phyloP scores from a whole-genome alignment of 106 monocot genomes.

The Alisma plantagoaquatica region DNA sequence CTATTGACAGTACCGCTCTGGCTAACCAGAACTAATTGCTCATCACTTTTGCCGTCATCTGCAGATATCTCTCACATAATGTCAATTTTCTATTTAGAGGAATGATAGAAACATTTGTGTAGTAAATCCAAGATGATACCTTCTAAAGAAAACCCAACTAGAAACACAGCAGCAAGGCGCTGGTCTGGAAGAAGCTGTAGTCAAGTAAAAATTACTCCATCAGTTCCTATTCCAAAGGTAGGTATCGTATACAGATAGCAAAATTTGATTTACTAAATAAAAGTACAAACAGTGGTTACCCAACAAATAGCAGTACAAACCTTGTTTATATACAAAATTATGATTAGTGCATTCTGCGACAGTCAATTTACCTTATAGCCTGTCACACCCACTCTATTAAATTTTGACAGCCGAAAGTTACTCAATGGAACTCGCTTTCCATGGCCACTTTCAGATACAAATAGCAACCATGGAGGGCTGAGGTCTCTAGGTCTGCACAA shows the following conservation, averaged over 20 bases:
- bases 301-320: too few relatives aligned
- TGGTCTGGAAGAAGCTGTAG: slow-evolving; percentile 56
- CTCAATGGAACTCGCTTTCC: slow-evolving; percentile 88
- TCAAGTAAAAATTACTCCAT: background rate
- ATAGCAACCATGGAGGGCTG: slow-evolving; percentile 86
- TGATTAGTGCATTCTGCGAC: too few relatives aligned
- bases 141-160: slow-evolving; percentile 74
- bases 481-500: slow-evolving; percentile 42
- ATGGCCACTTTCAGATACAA: slow-evolving; percentile 81
- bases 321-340: too few relatives aligned
- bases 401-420: slow-evolving; percentile 57
- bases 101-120: slow-evolving; percentile 28
- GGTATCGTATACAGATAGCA: too few relatives aligned
- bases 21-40: slow-evolving; percentile 88
- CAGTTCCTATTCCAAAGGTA: too few relatives aligned
- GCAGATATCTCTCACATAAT: too few relatives aligned
- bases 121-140: slow-evolving; percentile 22
- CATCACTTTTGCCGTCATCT: slow-evolving; percentile 95
- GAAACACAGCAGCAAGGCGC: slow-evolving; percentile 84
- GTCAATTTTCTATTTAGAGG: too few relatives aligned
- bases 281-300: too few relatives aligned
- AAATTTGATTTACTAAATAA: too few relatives aligned
- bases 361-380: slow-evolving; percentile 78
- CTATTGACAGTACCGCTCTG: slow-evolving; percentile 94
- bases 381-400: slow-evolving; percentile 67